Base-by-base conservation (phyloP, 208 protist species). In the Polymyxa betae region DNA sequence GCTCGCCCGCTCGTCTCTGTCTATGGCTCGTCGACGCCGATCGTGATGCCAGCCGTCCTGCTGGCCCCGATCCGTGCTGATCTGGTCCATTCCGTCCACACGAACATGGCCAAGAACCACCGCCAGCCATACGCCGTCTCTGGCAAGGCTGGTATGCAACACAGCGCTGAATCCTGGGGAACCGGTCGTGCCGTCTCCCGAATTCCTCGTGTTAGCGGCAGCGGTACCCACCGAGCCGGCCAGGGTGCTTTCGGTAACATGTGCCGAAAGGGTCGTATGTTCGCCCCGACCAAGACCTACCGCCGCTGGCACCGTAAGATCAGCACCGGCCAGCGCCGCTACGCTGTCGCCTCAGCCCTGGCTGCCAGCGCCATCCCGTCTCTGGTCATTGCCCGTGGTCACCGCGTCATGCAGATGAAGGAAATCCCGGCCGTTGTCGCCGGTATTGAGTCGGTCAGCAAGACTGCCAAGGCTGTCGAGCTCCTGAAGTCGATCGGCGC, bases 171-270 rank as follows among this genome's bases (percentile, higher is more conserved):
- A 89, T 99, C 98, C 52, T 99, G 98, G 98, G 98, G 98, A 95
- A 99, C 98, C 92, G 98, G 98, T 93, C 96, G 98, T 92, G 98
- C 98, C 89, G 98, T 99, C 44, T 97, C 98, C 60, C 97, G 98
- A 98, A 99, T 99, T 95, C 98, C 98, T 60, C 97, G 98, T 97
- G 98, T 99, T 92, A 91, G 92, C 90, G 98, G 98, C 90, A 96
- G 97, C 92, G 98, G 98, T 95, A 99, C 98, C 88, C 96, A 97
- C 95, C 96, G 97, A 90, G 96, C 97, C 88, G 98, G 98, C 90
- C 97, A 98, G 94, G 98, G 97, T 97, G 98, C 98, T 88, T 99
- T 99, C 94, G 98, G 98, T 91, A 99, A 99, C 97, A 98, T 99
- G 97, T 99, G 97, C 96, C 96, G 98, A 94, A 96, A 96, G 92